These are phyloP conservation scores for Phyllosticta ampelicida DNA, from an alignment of 2,329 filamentous ascomycete genomes.

Conservation along the genomic window DNA sequence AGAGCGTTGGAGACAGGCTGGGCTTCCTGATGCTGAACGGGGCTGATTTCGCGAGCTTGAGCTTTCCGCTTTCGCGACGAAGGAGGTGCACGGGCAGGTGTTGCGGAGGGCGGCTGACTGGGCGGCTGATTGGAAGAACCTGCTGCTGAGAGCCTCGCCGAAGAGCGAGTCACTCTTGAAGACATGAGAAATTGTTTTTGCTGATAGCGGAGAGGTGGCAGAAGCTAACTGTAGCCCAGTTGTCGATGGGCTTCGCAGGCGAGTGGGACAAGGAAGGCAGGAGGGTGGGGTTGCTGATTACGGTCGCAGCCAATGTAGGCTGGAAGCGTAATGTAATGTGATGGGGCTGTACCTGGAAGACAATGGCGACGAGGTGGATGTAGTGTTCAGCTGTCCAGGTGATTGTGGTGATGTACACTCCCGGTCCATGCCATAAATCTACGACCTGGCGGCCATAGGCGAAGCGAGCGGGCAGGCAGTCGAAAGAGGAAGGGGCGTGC, in stretches of 20 bases:
- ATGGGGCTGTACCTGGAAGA: constrained; percentile 19
- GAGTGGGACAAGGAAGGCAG: constrained; percentile 19
- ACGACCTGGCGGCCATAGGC: constrained; percentile 25
- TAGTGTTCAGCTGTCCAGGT: constrained; percentile 9
- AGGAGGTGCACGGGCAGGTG: constrained; percentile 33
- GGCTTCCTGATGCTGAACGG: constrained; percentile 38
- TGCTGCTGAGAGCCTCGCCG: constrained; percentile 82
- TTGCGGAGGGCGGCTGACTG: constrained; percentile 31
- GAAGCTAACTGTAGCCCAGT: constrained; percentile 21
- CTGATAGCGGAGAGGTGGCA: constrained; percentile 20
- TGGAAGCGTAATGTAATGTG: constrained; percentile 6
- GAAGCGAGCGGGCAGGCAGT: constrained; percentile 24
- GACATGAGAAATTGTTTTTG: constrained; percentile 63
- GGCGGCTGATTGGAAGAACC: constrained; percentile 37
- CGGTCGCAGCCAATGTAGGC: constrained; percentile 5
- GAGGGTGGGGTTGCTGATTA: constrained; percentile 11
- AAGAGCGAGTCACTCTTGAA: constrained; percentile 90
- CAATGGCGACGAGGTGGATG: constrained; percentile 15
- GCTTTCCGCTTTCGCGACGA: constrained; percentile 67
- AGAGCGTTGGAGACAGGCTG: constrained; percentile 25
- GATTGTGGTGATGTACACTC: constrained; percentile 13
- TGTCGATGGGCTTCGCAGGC: constrained; percentile 19
- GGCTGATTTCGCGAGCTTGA: constrained; percentile 33
- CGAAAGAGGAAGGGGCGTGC: constrained; percentile 7
- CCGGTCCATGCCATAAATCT: constrained; percentile 20